Evolutionary conservation across 2,329 filamentous ascomycete species (phyloP), one percentile per base, ranked within the genome.

Genomic region (Pseudocercospora cruenta): DNA sequence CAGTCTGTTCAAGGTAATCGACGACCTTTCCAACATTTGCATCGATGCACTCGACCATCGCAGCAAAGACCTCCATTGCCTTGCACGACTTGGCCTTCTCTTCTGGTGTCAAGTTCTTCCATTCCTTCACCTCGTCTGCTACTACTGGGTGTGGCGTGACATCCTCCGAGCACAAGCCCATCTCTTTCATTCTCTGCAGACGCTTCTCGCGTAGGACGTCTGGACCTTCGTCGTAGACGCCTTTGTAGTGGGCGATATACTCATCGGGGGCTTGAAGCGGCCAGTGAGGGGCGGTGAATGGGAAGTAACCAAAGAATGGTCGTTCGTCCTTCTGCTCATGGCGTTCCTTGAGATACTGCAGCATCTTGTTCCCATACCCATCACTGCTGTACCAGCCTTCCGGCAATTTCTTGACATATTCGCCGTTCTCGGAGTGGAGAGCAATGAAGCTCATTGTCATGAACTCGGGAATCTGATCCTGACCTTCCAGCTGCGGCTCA

Each of bases 231-330:
- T 88, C 83, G 71, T 90, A 90, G 0, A 86, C 78, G 19, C 87
- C 86, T 14, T 81, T 81, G 75, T 89, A 89, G 69, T 87, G 85
- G 19, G 82, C 79, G 51, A 86, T 83, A 62, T 84, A 83, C 66
- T 87, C 82, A 59, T 80, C 78, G 0, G 86, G 86, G 0, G 86
- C 86, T 70, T 89, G 87, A 6, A 89, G 76, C 1, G 87, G 87
- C 87, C 87, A 89, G 69, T 89, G 87, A 1, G 87, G 87, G 0
- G 87, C 87, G 0, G 86, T 87, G 73, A 88, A 89, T 1, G 87
- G 86, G 2, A 87, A 78, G 72, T 88, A 88, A 1, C 78, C 86
- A 70, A 88, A 89, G 78, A 89, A 88, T 0, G 86, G 82, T 43
- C 80, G 74, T 58, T 78, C 73, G 19, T 79, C 78, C 10, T 78